Evolutionary conservation across 2,329 filamentous ascomycete species (phyloP), one percentile per base, ranked within the genome.

Genomic region (Elsinoe necatrix): DNA sequence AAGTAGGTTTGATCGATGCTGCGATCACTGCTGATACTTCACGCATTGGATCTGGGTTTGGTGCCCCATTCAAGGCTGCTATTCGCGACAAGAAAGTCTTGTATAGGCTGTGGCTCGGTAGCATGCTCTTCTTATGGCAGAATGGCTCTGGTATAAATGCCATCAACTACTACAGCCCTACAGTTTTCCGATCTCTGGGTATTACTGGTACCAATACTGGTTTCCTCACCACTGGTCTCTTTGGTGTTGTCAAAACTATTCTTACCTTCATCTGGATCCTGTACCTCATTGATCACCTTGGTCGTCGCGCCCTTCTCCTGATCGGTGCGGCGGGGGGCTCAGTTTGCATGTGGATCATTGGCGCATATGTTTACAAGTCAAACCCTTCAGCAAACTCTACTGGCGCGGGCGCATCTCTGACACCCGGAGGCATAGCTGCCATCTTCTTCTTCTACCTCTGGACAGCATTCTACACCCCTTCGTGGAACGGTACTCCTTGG

Each of bases 121-220:
- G 57, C 55, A 58, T 57, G 12, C 58, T 62, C 8, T 62, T 62
- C 58, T 73, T 91, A 55, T 89, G 83, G 78, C 87, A 92, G 70
- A 92, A 92, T 63, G 84, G 84, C 51, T 78, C 74, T 2, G 86
- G 86, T 1, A 89, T 89, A 73, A 89, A 89, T 63, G 85, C 86
- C 18, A 84, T 87, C 72, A 89, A 89, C 73, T 89, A 89, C 72
- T 88, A 85, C 69, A 78, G 75, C 1, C 85, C 85, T 0, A 85
- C 80, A 0, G 80, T 89, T 8, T 88, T 89, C 75, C 78, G 77
- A 59, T 80, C 77, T 11, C 79, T 87, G 39, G 84, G 84, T 12
- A 73, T 87, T 12, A 76, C 70, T 0, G 80, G 80, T 4, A 80
- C 78, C 21, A 84, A 79, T 55, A 78, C 77, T 3, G 75, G 77